phyloP scores from a whole-genome alignment of 163 green algal species.

The Volvox carteri region DNA sequence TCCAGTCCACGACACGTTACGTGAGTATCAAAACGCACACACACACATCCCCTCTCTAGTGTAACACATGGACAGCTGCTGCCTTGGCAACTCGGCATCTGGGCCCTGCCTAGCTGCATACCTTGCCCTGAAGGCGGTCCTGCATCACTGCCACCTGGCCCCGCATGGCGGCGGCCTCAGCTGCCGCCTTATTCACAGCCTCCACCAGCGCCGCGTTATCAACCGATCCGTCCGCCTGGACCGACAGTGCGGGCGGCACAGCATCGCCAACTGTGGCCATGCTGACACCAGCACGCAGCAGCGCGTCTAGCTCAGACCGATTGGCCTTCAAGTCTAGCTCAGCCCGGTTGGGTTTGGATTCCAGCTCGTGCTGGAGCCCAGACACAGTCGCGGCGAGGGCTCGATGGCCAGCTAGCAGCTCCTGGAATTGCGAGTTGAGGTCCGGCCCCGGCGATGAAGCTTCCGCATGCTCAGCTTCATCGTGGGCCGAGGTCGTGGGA shows the following conservation, averaged over 20 bases:
- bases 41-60: no score
- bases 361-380: constrained; percentile 44
- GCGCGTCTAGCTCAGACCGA: constrained; percentile 40
- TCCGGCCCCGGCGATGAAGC: neutral
- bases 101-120: neutral
- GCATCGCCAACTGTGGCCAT: neutral
- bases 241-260: neutral
- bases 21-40: no score
- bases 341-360: constrained; percentile 35
- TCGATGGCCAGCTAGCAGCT: constrained; percentile 25
- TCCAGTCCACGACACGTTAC: no score
- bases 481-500: neutral
- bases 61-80: no score
- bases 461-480: neutral
- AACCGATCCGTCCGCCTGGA: constrained; percentile 21
- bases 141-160: constrained; percentile 28
- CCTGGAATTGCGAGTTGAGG: constrained; percentile 25
- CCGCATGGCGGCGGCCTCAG: constrained; percentile 37
- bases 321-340: constrained; percentile 51
- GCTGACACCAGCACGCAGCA: constrained; percentile 8
- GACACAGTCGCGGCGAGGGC: constrained; percentile 39
- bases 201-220: constrained; percentile 39
- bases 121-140: constrained; percentile 45
- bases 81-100: neutral
- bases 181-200: constrained; percentile 35